A percentile compares a stretch with the other conserved stretches of the same genome.
phyloP scores from a whole-genome alignment of 768 basidiomycete genomes.

The Chalciporus chontae region DNA sequence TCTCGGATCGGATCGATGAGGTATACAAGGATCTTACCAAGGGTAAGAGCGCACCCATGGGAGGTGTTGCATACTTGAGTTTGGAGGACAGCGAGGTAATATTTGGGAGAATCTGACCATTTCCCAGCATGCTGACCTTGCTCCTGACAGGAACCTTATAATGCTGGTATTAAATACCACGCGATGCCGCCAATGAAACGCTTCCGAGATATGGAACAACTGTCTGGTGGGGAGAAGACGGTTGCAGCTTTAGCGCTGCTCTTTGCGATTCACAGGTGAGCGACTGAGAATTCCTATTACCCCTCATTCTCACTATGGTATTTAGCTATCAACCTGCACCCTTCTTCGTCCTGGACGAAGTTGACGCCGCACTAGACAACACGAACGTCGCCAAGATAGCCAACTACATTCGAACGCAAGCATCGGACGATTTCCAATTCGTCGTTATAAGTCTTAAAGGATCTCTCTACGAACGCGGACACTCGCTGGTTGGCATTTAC shows the following conservation, averaged over 20 bases:
- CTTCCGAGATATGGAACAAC: slow-evolving; percentile 98
- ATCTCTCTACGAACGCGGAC: slow-evolving; percentile 85
- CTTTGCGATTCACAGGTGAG: slow-evolving; percentile 92
- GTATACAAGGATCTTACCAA: slow-evolving; percentile 99
- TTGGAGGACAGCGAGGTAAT: slow-evolving; percentile 92
- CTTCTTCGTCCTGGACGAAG: slow-evolving; percentile 98
- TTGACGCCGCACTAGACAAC: slow-evolving; percentile 96
- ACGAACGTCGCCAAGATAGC: slow-evolving; percentile 98
- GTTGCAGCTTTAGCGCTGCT: slow-evolving; percentile 95
- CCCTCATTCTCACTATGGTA: not conserved
- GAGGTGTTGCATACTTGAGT: slow-evolving; percentile 94
- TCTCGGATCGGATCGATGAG: slow-evolving; percentile 89
- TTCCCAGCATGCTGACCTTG: slow-evolving; percentile 1
- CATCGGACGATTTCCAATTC: slow-evolving; percentile 87
- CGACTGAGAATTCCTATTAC: not conserved
- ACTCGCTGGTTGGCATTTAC: slow-evolving; percentile 91
- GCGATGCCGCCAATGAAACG: slow-evolving; percentile 99
- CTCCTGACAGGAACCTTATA: slow-evolving; percentile 67
- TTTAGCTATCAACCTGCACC: slow-evolving; percentile 93
- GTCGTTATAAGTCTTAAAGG: slow-evolving; percentile 97
- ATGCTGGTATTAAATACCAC: slow-evolving; percentile 93
- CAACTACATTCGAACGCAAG: slow-evolving; percentile 84
- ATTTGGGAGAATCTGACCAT: slow-evolving; percentile 21
- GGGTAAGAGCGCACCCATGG: slow-evolving; percentile 89
- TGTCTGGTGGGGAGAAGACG: slow-evolving; percentile 98